These are phyloP conservation scores for Diplocarpon mali DNA, from an alignment of 2,329 filamentous ascomycete species.

Conservation along the genomic window DNA sequence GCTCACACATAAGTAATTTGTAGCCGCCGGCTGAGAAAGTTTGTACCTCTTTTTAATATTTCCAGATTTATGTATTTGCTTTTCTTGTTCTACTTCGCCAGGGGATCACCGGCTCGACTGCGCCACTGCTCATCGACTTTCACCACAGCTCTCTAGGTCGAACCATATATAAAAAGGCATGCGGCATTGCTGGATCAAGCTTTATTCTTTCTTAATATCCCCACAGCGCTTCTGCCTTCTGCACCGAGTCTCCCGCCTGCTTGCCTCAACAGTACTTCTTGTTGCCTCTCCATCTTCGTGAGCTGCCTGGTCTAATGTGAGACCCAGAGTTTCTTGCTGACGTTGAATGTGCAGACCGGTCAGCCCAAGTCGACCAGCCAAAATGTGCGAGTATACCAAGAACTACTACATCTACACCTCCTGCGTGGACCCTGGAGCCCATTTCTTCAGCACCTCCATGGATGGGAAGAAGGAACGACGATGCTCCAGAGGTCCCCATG, in stretches of 20 bases:
- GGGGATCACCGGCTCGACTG: conserved; percentile 7
- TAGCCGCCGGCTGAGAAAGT: conserved; percentile 9
- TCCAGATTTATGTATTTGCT: conserved; percentile 13
- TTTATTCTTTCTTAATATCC: conserved; percentile 2
- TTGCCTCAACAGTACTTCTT: neutral
- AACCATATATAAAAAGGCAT: conserved; percentile 14
- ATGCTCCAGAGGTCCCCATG: conserved; percentile 56
- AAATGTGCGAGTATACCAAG: conserved; percentile 53
- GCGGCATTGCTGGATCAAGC: conserved; percentile 5
- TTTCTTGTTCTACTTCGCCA: conserved; percentile 13
- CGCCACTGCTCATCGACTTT: conserved; percentile 1
- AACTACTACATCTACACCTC: conserved; percentile 69
- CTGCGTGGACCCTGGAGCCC: conserved; percentile 55
- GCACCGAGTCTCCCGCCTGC: neutral
- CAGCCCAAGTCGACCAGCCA: conserved; percentile 9
- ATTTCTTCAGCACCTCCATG: conserved; percentile 59
- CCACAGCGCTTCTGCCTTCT: neutral
- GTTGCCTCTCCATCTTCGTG: no score
- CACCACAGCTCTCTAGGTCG: conserved; percentile 2
- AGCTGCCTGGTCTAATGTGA: no score
- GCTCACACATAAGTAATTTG: conserved; percentile 19
- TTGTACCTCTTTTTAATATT: conserved; percentile 9
- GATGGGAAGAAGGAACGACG: conserved; percentile 50
- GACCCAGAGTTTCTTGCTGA: neutral
- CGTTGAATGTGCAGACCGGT: neutral